Percentiles rank a stretch among this genome's conserved stretches.
phyloP scores from a whole-genome alignment of 2,329 filamentous ascomycete species.

The Simplicillium aogashimaense region DNA sequence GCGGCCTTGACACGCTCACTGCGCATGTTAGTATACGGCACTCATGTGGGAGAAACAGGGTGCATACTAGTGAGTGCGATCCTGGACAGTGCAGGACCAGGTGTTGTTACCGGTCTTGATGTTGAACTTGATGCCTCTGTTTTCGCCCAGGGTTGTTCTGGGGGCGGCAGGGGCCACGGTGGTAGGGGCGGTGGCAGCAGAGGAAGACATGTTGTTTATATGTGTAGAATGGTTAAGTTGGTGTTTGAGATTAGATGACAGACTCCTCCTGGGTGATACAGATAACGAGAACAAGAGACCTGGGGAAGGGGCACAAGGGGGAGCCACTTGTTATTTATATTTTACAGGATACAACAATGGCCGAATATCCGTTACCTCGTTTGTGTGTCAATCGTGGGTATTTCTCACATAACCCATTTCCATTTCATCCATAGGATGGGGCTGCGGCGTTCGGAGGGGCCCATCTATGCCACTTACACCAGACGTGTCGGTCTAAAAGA shows the following conservation, averaged over 20 bases:
- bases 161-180: slow-evolving; percentile 10
- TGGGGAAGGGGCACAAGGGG: background rate
- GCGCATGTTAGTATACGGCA: slow-evolving; percentile 7
- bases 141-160: slow-evolving; percentile 19
- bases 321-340: background rate
- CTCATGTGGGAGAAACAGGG: slow-evolving; percentile 3
- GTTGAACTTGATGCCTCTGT: slow-evolving; percentile 32
- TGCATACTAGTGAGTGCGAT: slow-evolving; percentile 35
- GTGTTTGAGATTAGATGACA: background rate
- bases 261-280: background rate
- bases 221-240: background rate
- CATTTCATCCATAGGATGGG: no score
- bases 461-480: no score
- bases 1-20: slow-evolving; percentile 30
- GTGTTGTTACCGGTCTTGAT: slow-evolving; percentile 31
- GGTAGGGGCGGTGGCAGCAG: slow-evolving; percentile 1
- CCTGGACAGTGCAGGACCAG: slow-evolving; percentile 31
- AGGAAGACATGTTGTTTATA: background rate
- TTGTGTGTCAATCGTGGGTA: background rate
- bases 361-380: background rate
- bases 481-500: no score
- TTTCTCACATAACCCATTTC: background rate
- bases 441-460: no score
- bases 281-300: background rate
- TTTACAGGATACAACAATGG: background rate